Conservation (phyloP, 1,139 yeast genomes). For the Nakaseomyces delphensis region DNA sequence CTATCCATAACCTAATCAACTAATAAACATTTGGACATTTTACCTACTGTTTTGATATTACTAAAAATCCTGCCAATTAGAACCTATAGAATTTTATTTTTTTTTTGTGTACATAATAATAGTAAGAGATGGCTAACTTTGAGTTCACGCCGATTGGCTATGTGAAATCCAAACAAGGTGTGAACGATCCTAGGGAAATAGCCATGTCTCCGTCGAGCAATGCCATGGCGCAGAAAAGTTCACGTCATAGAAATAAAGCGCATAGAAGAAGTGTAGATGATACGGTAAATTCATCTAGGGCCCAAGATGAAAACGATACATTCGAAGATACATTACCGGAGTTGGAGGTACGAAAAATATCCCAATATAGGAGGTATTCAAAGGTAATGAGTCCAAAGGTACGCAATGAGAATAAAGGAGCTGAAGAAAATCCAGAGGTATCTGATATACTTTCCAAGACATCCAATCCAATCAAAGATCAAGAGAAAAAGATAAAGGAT, state of each 20-base stretch:
- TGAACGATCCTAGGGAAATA: conserved; percentile 8
- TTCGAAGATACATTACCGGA: conserved; percentile 30
- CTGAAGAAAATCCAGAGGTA: background rate
- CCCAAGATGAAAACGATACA: conserved; percentile 27
- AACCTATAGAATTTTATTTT: background rate
- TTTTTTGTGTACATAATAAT: background rate
- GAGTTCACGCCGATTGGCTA: conserved; percentile 32
- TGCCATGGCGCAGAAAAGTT: conserved; percentile 8
- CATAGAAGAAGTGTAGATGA: conserved; percentile 18
- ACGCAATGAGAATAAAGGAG: background rate
- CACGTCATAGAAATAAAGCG: conserved; percentile 13
- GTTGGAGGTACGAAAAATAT: conserved; percentile 8
- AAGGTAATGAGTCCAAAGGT: background rate
- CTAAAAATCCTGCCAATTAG: too few species aligned
- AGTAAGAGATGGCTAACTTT: conserved; percentile 10
- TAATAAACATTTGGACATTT: too few species aligned
- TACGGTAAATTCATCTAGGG: conserved; percentile 21
- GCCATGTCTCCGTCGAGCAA: conserved; percentile 8
- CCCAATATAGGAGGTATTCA: background rate
- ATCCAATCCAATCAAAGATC: conserved; percentile 4
- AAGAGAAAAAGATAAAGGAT: conserved; percentile 3
- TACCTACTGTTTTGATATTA: too few species aligned
- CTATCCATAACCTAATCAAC: too few species aligned
- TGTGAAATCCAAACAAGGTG: conserved; percentile 18
- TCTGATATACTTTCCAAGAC: conserved; percentile 3